Percentiles rank a stretch among this genome's conserved stretches.
These are phyloP conservation scores for Pythium aphanidermatum DNA, from an alignment of 352 stramenopile species.

Conservation along the genomic window DNA sequence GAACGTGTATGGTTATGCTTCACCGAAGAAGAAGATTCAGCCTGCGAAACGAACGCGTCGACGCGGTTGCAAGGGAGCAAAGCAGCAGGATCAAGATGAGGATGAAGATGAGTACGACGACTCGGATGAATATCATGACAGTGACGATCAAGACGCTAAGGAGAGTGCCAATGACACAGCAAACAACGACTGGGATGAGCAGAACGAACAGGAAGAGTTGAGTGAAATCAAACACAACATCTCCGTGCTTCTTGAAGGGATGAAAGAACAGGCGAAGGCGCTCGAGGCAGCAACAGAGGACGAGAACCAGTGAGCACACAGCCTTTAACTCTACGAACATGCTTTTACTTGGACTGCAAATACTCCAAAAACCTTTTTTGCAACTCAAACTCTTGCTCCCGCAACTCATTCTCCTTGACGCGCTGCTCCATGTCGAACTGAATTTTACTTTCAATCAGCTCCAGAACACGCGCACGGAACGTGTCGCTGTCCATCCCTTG, in stretches of 20 bases:
- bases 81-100: slow-evolving; percentile 29
- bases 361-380: slow-evolving; percentile 81
- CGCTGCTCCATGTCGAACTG: slow-evolving; percentile 81
- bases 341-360: slow-evolving; percentile 62
- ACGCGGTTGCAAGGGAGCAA: slow-evolving; percentile 19
- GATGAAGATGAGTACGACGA: slow-evolving; percentile 23
- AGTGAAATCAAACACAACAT: slow-evolving; percentile 64
- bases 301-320: slow-evolving; percentile 14
- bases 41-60: slow-evolving; percentile 4
- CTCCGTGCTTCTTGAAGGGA: slow-evolving; percentile 45
- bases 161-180: slow-evolving; percentile 4
- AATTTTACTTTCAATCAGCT: slow-evolving; percentile 77
- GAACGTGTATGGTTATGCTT: slow-evolving; percentile 19
- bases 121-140: slow-evolving; percentile 25
- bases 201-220: slow-evolving; percentile 51
- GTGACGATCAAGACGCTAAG: slow-evolving; percentile 14
- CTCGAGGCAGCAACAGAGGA: slow-evolving; percentile 21
- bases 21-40: slow-evolving; percentile 20
- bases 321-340: too few relatives aligned
- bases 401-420: slow-evolving; percentile 65
- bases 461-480: slow-evolving; percentile 57
- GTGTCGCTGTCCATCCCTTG: slow-evolving; percentile 35
- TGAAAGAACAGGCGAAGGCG: slow-evolving; percentile 50
- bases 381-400: slow-evolving; percentile 74
- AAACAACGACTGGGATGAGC: slow-evolving; percentile 43